phyloP scores from a whole-genome alignment of 2,329 filamentous ascomycete species.

The Colletotrichum sp. region DNA sequence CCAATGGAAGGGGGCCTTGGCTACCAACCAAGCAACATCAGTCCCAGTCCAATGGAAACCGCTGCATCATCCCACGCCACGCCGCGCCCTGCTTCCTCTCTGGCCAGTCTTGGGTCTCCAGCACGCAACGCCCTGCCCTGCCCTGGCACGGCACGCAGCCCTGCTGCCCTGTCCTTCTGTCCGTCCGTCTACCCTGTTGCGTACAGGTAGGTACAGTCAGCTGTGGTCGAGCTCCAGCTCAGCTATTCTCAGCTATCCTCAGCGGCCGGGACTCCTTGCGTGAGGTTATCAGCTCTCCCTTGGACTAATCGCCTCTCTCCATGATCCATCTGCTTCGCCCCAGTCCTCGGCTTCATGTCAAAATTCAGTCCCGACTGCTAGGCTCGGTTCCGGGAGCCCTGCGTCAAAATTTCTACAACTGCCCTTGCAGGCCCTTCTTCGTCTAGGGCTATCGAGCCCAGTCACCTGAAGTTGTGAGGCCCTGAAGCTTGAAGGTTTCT shows the following conservation, averaged over 20 bases:
- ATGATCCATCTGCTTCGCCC: neutral
- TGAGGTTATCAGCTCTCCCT: neutral
- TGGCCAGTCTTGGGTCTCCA: neutral
- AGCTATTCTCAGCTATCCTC: neutral
- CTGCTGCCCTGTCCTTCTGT: neutral
- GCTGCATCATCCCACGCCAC: slow-evolving; percentile 13
- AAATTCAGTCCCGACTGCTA: neutral
- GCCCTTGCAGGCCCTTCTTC: neutral
- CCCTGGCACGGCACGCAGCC: neutral
- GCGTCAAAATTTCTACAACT: neutral
- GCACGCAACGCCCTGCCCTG: neutral
- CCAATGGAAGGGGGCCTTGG: neutral
- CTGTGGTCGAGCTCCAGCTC: neutral
- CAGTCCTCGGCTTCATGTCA: neutral
- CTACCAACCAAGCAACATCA: neutral
- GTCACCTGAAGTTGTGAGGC: neutral
- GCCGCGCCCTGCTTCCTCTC: neutral
- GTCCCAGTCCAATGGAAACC: slow-evolving; percentile 14
- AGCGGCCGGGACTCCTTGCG: neutral
- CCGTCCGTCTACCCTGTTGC: neutral
- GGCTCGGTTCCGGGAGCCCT: neutral
- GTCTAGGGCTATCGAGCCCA: neutral
- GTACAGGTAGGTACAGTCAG: neutral
- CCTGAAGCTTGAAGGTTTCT: neutral
- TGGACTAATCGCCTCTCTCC: neutral